These are phyloP conservation scores for Nakaseomyces bracarensis DNA, from an alignment of 1,139 yeast genomes.

Conservation along the genomic window DNA sequence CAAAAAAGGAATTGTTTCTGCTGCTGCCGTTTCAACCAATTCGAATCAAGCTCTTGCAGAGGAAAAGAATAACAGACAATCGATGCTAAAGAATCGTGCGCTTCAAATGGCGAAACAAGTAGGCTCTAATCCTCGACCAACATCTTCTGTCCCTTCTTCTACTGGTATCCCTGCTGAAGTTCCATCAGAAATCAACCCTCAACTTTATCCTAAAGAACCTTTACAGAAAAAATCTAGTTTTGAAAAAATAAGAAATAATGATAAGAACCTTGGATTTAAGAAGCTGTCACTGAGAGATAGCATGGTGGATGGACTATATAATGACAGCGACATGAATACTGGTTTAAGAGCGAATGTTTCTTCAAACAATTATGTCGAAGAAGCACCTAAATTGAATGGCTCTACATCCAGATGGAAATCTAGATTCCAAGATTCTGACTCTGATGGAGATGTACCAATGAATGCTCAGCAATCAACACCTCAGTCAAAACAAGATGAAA, in stretches of 20 bases:
- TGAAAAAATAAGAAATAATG: constrained; percentile 36
- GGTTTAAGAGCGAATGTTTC: background rate
- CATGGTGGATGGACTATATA: background rate
- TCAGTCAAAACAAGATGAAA: constrained; percentile 6
- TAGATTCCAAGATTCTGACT: constrained; percentile 52
- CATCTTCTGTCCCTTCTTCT: background rate
- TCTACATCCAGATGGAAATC: constrained; percentile 32
- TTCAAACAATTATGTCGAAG: background rate
- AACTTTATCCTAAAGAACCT: constrained; percentile 32
- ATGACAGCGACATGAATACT: background rate
- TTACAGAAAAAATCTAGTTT: constrained; percentile 49
- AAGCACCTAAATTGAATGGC: background rate
- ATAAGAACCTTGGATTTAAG: constrained; percentile 33
- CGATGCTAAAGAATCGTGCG: constrained; percentile 4
- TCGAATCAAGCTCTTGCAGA: background rate
- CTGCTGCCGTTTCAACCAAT: constrained; percentile 6
- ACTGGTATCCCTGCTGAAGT: constrained; percentile 5
- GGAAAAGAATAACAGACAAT: constrained; percentile 1
- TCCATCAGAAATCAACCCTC: constrained; percentile 7
- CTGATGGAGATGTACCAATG: constrained; percentile 38
- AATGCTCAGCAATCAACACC: constrained; percentile 10
- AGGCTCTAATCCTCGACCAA: background rate
- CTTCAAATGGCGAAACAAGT: constrained; percentile 3
- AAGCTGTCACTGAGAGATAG: constrained; percentile 34
- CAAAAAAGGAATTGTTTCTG: constrained; percentile 1